Evolutionary conservation across 1,284 basidiomycete species (phyloP).

Genomic region (Singerocomus rubriflavus): DNA sequence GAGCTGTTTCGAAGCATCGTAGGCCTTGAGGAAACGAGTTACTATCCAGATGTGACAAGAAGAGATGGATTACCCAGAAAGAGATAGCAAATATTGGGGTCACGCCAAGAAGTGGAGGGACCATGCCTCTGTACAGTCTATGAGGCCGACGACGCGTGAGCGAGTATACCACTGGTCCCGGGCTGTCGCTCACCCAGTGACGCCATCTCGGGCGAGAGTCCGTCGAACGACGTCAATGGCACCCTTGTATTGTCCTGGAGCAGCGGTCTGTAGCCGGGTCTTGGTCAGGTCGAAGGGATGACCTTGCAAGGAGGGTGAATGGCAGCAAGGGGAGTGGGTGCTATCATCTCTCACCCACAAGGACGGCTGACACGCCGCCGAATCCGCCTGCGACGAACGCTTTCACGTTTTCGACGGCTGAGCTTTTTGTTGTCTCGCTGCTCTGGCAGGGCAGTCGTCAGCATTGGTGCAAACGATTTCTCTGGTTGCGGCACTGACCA

Average conservation of each 20-base stretch:
- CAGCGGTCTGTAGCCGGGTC: constrained; percentile 92
- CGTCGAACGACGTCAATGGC: constrained; percentile 93
- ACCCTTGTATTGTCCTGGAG: constrained; percentile 88
- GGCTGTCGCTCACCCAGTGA: constrained; percentile 65
- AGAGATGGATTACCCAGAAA: constrained; percentile 74
- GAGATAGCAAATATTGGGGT: constrained; percentile 99
- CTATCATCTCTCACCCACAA: constrained; percentile 68
- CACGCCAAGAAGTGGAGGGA: constrained; percentile 93
- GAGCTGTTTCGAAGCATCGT: constrained; percentile 90
- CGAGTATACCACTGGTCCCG: not conserved
- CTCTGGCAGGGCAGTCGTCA: constrained; percentile 24
- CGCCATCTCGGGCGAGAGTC: constrained; percentile 85
- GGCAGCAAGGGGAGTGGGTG: not conserved
- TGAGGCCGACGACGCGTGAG: constrained; percentile 3
- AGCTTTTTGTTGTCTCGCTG: constrained; percentile 30
- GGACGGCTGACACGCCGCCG: constrained; percentile 83
- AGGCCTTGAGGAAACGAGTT: constrained; percentile 59
- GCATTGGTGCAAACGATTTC: not conserved
- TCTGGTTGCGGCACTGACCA: constrained; percentile 23
- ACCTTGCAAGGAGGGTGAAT: constrained; percentile 46
- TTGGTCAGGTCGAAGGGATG: constrained; percentile 99
- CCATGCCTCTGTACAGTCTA: constrained; percentile 95
- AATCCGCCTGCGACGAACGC: constrained; percentile 90
- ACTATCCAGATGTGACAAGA: not conserved
- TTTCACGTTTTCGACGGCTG: constrained; percentile 66